Conservation (phyloP, 2,329 filamentous ascomycete genomes). For the Monascus ruber region DNA sequence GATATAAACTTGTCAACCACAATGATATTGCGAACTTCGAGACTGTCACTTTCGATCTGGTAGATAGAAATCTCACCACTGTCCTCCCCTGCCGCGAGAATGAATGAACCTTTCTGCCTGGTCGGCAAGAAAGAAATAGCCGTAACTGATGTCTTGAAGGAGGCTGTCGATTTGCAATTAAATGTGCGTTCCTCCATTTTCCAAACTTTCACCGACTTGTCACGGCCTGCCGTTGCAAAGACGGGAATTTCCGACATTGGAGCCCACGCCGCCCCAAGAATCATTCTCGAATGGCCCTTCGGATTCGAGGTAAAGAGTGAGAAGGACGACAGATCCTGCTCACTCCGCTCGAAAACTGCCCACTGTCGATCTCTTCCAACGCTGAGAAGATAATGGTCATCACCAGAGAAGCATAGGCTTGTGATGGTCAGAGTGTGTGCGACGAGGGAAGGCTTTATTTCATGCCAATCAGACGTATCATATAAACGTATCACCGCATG, state of each 20-base stretch:
- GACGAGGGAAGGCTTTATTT: constrained; percentile 70
- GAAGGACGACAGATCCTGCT: constrained; percentile 37
- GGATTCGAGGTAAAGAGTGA: constrained; percentile 53
- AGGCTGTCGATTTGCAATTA: constrained; percentile 42
- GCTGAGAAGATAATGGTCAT: constrained; percentile 67
- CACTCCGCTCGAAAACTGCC: constrained; percentile 59
- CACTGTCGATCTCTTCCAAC: constrained; percentile 88
- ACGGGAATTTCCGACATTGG: constrained; percentile 35
- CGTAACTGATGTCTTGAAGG: constrained; percentile 52
- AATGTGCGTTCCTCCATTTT: constrained; percentile 33
- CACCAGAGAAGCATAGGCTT: constrained; percentile 63
- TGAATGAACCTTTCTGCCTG: constrained; percentile 15
- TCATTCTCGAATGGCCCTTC: constrained; percentile 87
- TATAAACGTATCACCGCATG: constrained; percentile 91
- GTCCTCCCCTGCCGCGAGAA: constrained; percentile 38
- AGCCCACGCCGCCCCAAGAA: constrained; percentile 78
- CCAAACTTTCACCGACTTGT: constrained; percentile 76
- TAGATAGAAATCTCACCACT: constrained; percentile 35
- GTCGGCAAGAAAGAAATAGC: constrained; percentile 54
- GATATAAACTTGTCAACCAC: constrained; percentile 31
- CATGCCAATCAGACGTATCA: constrained; percentile 76
- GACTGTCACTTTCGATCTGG: constrained; percentile 20
- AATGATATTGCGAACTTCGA: constrained; percentile 18
- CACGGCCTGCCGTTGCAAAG: constrained; percentile 83
- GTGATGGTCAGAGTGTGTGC: constrained; percentile 82